Base-by-base conservation (phyloP, 257 asterid genomes). In the Forsythia viridissima region DNA sequence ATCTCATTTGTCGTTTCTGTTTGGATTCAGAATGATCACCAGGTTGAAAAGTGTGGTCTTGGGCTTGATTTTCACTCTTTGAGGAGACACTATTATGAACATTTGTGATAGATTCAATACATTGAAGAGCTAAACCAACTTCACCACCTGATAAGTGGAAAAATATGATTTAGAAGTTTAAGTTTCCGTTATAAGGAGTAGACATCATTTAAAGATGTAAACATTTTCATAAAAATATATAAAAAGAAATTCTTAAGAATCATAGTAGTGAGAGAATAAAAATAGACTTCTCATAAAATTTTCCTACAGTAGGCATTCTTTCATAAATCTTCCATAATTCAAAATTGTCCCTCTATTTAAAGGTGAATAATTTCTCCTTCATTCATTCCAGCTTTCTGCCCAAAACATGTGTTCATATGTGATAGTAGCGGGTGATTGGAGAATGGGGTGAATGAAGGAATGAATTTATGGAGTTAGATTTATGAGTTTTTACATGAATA, bases 191-290 rank as follows among this genome's bases (percentile, higher is more conserved):
- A 68, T 70, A 24, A 24, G 24, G 71, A 48, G 42, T 41, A 42
- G 52, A 20, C 34, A 12, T 42, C 61, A 73, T 24, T 24, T 24
- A 24, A 24, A 24, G 24, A 24, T 24, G 0, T 34, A 81, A 51
- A 63, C 71, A 11, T 83, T 80, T 87, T 83, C 72, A 69, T 65
- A 73, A 40, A 67, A 68, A 15, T 24, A 24, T 0, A 1, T 52
- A 0, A 52, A 52, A 52, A 55, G 5, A 6, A 4, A 55, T 55
- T 55, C 6, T 21, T 55, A 15, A 16, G 63, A 21, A 55, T 20
- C 9, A 52, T 52, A 5, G n/a, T 4, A 16, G 63, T 55, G 63
- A 55, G 21, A 52, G 63, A 55, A 55, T 55, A 55, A 55, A 55
- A 18, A 18, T 46, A 52, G 63, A 52, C 6, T 51, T 51, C 12